Evolutionary conservation across 1,139 yeast species (phyloP).

Genomic region (Pichia sp.): DNA sequence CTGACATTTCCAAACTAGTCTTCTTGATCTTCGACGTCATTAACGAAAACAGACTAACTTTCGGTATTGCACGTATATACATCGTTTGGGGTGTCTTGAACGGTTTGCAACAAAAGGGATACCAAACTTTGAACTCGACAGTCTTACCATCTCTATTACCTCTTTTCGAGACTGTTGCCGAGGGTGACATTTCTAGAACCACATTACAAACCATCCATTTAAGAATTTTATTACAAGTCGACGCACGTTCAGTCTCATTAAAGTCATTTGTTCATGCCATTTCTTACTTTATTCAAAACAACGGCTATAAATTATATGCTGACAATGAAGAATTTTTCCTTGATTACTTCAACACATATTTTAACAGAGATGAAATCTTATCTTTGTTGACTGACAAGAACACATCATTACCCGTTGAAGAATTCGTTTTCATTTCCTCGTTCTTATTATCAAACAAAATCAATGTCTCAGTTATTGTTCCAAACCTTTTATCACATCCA

Average conservation of each 20-base stretch:
- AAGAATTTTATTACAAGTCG: conserved; percentile 39
- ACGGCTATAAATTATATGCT: conserved; percentile 38
- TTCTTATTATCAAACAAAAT: conserved; percentile 13
- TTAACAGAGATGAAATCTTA: conserved; percentile 18
- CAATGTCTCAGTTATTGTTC: conserved; percentile 13
- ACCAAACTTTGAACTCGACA: conserved; percentile 34
- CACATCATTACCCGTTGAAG: conserved; percentile 18
- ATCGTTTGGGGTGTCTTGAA: conserved; percentile 54
- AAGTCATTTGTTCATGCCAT: conserved; percentile 35
- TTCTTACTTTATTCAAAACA: conserved; percentile 43
- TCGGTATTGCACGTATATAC: conserved; percentile 72
- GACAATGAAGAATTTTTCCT: conserved; percentile 37
- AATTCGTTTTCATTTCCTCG: conserved; percentile 21
- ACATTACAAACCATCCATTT: conserved; percentile 52
- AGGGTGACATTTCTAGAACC: conserved; percentile 55
- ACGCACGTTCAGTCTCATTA: conserved; percentile 28
- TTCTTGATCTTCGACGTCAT: conserved; percentile 45
- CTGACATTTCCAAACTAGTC: conserved; percentile 33
- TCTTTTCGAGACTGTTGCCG: conserved; percentile 54
- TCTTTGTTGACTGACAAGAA: conserved; percentile 15
- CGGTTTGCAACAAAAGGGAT: conserved; percentile 41
- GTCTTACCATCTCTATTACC: conserved; percentile 36
- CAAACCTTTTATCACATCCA: conserved; percentile 20
- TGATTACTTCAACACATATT: conserved; percentile 32
- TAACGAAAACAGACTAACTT: conserved; percentile 48